phyloP scores from a whole-genome alignment of 1,284 basidiomycete species.

The Irpex sp. region DNA sequence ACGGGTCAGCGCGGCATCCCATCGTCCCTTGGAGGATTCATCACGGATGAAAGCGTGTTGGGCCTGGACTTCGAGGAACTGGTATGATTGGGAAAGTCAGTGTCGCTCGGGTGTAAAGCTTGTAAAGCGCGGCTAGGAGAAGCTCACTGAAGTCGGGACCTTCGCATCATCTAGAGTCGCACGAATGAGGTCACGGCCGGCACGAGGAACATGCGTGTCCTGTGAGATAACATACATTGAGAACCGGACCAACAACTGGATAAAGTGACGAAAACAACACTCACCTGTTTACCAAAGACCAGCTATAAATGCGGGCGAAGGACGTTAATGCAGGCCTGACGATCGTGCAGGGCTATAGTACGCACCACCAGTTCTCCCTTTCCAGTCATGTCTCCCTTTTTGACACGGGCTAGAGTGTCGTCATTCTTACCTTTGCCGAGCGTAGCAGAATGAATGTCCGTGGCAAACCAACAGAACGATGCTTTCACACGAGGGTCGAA shows the following conservation, averaged over 20 bases:
- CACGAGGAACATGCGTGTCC: constrained; percentile 88
- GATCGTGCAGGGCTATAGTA: constrained; percentile 3
- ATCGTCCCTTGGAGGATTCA: constrained; percentile 85
- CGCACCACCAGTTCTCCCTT: constrained; percentile 83
- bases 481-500: constrained; percentile 84
- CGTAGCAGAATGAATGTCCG: constrained; percentile 83
- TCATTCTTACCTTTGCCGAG: constrained; percentile 85
- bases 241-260: not conserved
- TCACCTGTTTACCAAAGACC: constrained; percentile 90
- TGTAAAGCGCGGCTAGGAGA: not conserved
- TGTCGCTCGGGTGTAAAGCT: not conserved
- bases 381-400: constrained; percentile 68
- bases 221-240: constrained; percentile 20
- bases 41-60: constrained; percentile 95
- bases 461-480: constrained; percentile 90
- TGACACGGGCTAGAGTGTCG: constrained; percentile 69
- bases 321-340: too few relatives aligned
- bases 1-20: constrained; percentile 87
- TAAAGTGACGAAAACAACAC: not conserved
- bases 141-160: constrained; percentile 62
- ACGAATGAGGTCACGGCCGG: constrained; percentile 80
- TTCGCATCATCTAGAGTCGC: constrained; percentile 77
- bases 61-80: constrained; percentile 92
- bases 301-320: constrained; percentile 43
- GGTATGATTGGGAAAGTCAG: not conserved